Base-by-base conservation (phyloP, 495 filamentous ascomycete species). In the Podospora anserina region DNA sequence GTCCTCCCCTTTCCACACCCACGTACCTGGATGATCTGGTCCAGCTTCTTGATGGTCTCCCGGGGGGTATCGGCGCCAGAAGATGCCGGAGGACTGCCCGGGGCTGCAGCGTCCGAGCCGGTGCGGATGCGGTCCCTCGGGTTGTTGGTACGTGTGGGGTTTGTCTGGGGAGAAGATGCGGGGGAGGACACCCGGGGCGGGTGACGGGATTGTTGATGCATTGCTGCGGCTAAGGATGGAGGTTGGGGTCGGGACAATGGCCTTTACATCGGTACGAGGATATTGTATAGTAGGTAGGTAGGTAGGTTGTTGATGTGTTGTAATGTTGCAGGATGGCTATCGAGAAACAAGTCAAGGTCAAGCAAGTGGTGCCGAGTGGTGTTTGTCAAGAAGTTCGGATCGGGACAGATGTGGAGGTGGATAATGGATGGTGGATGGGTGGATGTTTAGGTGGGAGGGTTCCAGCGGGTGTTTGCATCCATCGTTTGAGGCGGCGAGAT, bases 11-110 rank as follows among this genome's bases (percentile, higher is more conserved):
- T 32, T 53, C 32, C 18, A 55, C 9, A 9, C 6, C 30, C n/a
- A 57, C 86, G 58, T 85, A 95, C 93, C 85, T 94, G 90, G 71
- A 97, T 89, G 70, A 97, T 92, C 82, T 97, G 93, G 74, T 92
- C 93, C 69, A 96, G 81, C 77, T 93, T 94, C 74, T 85, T 84
- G 73, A 91, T 76, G 19, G 87, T 85, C 65, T 92, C 90, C 74
- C 80, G 74, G 39, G 85, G 82, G 60, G 78, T 69, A 23, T 80
- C 82, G 74, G 79, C 49, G 75, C 70, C 55, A 76, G 82, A 78
- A 4, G 78, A 76, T 20, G 78, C 76, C 30, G 66, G 75, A 65
- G 78, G 69, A 54, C 78, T 77, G 58, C 85, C 81, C 13, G 69
- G 66, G 72, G 69, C 64, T 77, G 81, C 62, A 5, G 72, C 66